A percentile compares a stretch with the other conserved stretches of the same genome.
phyloP scores from a whole-genome alignment of 2,329 filamentous ascomycete genomes.

The Arthroderma sp. region DNA sequence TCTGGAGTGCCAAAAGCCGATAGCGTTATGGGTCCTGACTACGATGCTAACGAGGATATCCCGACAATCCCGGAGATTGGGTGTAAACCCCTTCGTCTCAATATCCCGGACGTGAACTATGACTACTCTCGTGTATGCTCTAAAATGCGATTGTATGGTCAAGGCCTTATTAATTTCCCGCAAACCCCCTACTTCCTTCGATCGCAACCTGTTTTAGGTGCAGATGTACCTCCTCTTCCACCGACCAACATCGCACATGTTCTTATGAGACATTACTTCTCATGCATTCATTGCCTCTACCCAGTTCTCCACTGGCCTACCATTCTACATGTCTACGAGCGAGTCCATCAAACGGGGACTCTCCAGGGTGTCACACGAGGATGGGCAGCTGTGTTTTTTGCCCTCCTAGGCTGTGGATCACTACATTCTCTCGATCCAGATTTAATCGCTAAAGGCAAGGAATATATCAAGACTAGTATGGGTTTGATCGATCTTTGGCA shows the following conservation, averaged over 20 bases:
- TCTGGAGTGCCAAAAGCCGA: constrained; percentile 47
- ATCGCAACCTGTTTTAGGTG: constrained; percentile 40
- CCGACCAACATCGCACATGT: constrained; percentile 57
- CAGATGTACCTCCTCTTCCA: constrained; percentile 54
- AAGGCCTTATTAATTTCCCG: constrained; percentile 69
- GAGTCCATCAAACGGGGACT: constrained; percentile 56
- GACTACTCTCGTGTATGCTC: constrained; percentile 60
- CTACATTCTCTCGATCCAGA: constrained; percentile 53
- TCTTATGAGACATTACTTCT: constrained; percentile 63
- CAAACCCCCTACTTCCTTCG: constrained; percentile 50
- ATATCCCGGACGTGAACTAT: constrained; percentile 45
- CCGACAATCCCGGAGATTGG: constrained; percentile 53
- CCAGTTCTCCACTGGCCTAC: constrained; percentile 82
- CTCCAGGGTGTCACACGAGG: constrained; percentile 51
- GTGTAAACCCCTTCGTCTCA: constrained; percentile 52
- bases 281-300: constrained; percentile 64
- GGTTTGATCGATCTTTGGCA: constrained; percentile 68
- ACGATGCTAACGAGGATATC: constrained; percentile 31
- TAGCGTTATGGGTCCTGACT: constrained; percentile 34
- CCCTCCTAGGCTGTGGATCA: constrained; percentile 69
- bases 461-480: constrained; percentile 60
- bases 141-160: constrained; percentile 61
- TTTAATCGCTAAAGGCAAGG: constrained; percentile 47
- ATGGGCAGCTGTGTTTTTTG: constrained; percentile 72
- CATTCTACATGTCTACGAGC: constrained; percentile 64